A percentile compares a stretch with the other conserved stretches of the same genome.
phyloP scores from a whole-genome alignment of 1,139 yeast species.

The Suhomyces guaymorum region DNA sequence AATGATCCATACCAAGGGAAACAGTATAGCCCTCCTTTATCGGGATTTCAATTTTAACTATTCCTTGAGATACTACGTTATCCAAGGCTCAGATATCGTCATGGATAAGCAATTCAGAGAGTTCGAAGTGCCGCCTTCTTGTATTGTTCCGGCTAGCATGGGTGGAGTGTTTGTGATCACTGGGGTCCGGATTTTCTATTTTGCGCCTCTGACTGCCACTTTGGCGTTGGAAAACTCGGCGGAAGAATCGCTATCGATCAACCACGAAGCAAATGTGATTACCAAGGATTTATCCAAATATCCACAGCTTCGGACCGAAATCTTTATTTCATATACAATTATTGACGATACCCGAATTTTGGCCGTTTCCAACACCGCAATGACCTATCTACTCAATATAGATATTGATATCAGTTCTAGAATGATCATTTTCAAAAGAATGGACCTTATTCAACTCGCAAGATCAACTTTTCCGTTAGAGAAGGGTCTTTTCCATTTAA shows the following conservation, averaged over 20 bases:
- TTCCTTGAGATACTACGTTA: constrained; percentile 33
- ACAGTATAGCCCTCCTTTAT: constrained; percentile 32
- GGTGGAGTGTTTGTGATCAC: constrained; percentile 39
- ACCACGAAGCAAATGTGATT: constrained; percentile 12
- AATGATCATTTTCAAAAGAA: constrained; percentile 18
- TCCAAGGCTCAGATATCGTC: constrained; percentile 11
- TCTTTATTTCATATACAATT: constrained; percentile 15
- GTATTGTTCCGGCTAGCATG: constrained; percentile 23
- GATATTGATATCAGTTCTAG: constrained; percentile 14
- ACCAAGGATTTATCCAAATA: constrained; percentile 16
- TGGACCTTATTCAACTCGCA: constrained; percentile 34
- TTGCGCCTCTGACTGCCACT: constrained; percentile 23
- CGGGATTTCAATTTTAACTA: constrained; percentile 37
- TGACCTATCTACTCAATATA: constrained; percentile 29
- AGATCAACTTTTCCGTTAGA: constrained; percentile 29
- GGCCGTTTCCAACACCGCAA: constrained; percentile 34
- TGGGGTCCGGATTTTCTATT: constrained; percentile 33
- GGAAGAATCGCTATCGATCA: constrained; percentile 12
- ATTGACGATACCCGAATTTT: constrained; percentile 33
- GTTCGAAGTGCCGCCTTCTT: constrained; percentile 37
- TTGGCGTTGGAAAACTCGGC: constrained; percentile 16
- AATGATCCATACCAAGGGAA: constrained; percentile 18
- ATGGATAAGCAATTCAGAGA: constrained; percentile 30
- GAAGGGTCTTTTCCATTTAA: constrained; percentile 30
- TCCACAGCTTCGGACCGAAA: constrained; percentile 11